Percentiles rank a stretch among this genome's conserved stretches.
phyloP scores from a whole-genome alignment of 208 protist species.

The Herpetomonas tarakana region DNA sequence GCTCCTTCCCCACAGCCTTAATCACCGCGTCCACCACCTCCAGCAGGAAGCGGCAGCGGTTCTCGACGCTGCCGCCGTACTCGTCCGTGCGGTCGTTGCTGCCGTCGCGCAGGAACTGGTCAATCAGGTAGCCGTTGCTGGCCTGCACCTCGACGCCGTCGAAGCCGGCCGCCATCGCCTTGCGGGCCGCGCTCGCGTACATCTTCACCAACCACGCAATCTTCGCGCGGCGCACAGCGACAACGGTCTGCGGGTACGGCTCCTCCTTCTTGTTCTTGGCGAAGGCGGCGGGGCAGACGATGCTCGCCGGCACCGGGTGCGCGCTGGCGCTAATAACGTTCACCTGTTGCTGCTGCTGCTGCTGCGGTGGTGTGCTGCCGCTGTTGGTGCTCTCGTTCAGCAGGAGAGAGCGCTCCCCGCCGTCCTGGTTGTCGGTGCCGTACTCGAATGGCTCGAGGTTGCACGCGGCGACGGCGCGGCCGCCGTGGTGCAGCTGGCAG shows the following conservation, averaged over 20 bases:
- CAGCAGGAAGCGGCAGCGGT: conserved; percentile 39
- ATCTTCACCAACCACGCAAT: conserved; percentile 37
- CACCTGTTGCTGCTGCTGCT: not conserved
- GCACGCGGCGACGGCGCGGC: conserved; percentile 3
- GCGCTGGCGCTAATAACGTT: not conserved
- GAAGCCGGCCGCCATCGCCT: conserved; percentile 67
- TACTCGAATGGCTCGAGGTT: conserved; percentile 1
- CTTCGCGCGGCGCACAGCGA: conserved; percentile 20
- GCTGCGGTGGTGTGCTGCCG: no score
- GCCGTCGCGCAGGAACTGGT: conserved; percentile 59
- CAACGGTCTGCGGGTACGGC: conserved; percentile 10
- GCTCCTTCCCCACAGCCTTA: conserved; percentile 18
- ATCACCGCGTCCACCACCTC: conserved; percentile 52
- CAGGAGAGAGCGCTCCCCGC: not conserved
- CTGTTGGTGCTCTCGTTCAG: not conserved
- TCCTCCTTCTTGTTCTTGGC: conserved; percentile 3
- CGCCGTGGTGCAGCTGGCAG: conserved; percentile 1
- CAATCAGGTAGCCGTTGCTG: conserved; percentile 77
- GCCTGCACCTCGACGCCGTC: conserved; percentile 86
- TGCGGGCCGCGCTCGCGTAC: conserved; percentile 51
- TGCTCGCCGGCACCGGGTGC: not conserved
- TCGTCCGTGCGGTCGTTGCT: conserved; percentile 60
- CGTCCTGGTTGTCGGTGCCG: conserved; percentile 9
- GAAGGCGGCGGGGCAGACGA: conserved; percentile 6
- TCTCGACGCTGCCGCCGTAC: conserved; percentile 78